Base-by-base conservation (phyloP, 805 yeast genomes). In the Saturnispora galanensis region DNA sequence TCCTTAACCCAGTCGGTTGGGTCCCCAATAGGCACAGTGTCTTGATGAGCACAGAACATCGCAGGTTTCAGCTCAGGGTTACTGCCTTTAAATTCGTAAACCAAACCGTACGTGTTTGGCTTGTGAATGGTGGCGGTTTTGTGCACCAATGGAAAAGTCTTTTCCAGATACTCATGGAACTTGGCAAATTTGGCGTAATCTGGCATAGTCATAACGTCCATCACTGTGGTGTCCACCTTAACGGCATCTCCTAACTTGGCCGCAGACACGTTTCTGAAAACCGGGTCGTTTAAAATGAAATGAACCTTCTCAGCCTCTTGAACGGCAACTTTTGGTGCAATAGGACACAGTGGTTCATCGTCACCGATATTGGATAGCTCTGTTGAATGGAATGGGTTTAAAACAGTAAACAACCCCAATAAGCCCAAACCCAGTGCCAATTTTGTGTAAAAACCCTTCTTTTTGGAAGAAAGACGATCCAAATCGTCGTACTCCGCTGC, bases 1-100 rank as follows among this genome's bases (percentile, higher is more conserved):
- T 79, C 79, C 56, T 74, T 67, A 0, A 65, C 63, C 94, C 94
- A 85, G 44, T 74, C 59, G 21, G 18, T 30, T 31, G 71, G 74
- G n/a, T 62, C 61, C 50, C 78, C 83, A 7, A 83, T 81, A 0
- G 95, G 94, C 21, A 85, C 95, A 4, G 80, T 85, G 55, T 84
- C 94, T 59, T 76, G 82, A 57, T 85, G 95, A 1, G 89, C 89
- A 55, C 81, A 75, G 42, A 84, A 65, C 62, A 85, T 56, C 18
- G 79, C 52, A 10, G 95, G 94, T 57, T 81, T 79, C 50, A 79
- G 63, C 4, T 58, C 46, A 11, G 52, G 32, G 40, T 73, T 55
- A 6, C 73, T 58, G 5, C 94, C 93, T 47, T 70, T 58, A 74
- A 85, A 76, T 13, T 84, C 76, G 56, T 68, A 71, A 2, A 85